Percentiles rank a stretch among this genome's conserved stretches.
Evolutionary conservation across 768 basidiomycete genomes (phyloP).

Genomic region (Clavaria fumosa): DNA sequence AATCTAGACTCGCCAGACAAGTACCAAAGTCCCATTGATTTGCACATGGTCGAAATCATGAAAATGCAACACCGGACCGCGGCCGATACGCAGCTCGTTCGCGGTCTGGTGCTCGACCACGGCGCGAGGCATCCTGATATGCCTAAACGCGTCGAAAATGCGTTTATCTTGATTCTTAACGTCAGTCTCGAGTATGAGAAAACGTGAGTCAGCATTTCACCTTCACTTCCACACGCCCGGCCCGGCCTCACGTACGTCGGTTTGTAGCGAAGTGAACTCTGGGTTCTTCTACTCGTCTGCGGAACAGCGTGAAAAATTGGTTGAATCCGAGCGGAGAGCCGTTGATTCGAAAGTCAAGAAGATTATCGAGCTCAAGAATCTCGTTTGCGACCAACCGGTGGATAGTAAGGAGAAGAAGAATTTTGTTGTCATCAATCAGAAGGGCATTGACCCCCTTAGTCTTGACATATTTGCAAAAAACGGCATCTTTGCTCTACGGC

Average conservation of each 20-base stretch:
- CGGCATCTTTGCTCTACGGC: slow-evolving; percentile 84
- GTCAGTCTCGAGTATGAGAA: slow-evolving; percentile 99
- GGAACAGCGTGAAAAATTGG: slow-evolving; percentile 95
- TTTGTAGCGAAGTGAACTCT: slow-evolving; percentile 87
- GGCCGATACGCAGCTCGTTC: slow-evolving; percentile 90
- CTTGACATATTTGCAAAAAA: slow-evolving; percentile 94
- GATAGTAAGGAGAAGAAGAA: slow-evolving; percentile 72
- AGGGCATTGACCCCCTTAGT: slow-evolving; percentile 95
- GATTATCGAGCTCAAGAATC: slow-evolving; percentile 91
- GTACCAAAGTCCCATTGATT: slow-evolving; percentile 82
- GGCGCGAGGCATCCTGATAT: slow-evolving; percentile 97
- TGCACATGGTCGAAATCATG: slow-evolving; percentile 99
- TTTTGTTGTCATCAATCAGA: slow-evolving; percentile 96
- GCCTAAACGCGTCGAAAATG: slow-evolving; percentile 97
- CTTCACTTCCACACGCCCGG: slow-evolving; percentile 9
- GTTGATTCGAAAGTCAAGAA: slow-evolving; percentile 91
- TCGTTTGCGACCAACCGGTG: slow-evolving; percentile 88
- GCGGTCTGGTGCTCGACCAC: slow-evolving; percentile 93
- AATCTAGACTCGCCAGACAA: slow-evolving; percentile 50
- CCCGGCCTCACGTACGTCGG: slow-evolving; percentile 11
- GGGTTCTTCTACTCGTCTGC: slow-evolving; percentile 98
- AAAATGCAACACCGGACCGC: slow-evolving; percentile 99
- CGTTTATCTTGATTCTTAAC: slow-evolving; percentile 87
- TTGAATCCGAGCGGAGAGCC: slow-evolving; percentile 91
- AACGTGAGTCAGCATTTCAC: slow-evolving; percentile 50